A percentile compares a stretch with the other conserved stretches of the same genome.
Evolutionary conservation across 345 rosid species (phyloP).

Genomic region (Salix udensis): DNA sequence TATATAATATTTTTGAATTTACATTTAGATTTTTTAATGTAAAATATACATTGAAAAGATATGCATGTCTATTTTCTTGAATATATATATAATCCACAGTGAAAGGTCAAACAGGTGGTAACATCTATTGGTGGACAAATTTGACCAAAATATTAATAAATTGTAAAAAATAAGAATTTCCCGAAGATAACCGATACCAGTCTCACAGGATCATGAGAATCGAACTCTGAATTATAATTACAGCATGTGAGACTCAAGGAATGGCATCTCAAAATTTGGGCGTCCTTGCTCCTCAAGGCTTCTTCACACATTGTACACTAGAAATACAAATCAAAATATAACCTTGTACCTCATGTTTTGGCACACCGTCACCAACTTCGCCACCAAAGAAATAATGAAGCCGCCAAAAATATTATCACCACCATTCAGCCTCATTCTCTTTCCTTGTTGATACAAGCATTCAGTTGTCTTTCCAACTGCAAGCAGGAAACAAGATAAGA

Average conservation of each 20-base stretch:
- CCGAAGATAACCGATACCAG: too few relatives aligned
- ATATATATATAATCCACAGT: too few relatives aligned
- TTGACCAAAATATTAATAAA: too few relatives aligned
- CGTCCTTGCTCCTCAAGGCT: constrained; percentile 17
- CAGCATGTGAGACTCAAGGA: constrained; percentile 30
- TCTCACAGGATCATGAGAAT: too few relatives aligned
- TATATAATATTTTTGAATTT: too few relatives aligned
- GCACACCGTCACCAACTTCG: constrained; percentile 1
- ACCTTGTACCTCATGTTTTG: constrained; percentile 12
- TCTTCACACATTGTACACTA: constrained; percentile 33
- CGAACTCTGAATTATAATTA: constrained; percentile 19
- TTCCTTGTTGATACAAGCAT: constrained; percentile 36
- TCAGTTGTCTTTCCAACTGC: constrained; percentile 76
- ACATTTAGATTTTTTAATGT: too few relatives aligned
- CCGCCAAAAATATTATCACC: constrained; percentile 3
- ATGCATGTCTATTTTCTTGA: too few relatives aligned
- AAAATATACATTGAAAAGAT: too few relatives aligned
- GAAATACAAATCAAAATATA: constrained; percentile 21
- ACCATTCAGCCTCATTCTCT: constrained; percentile 17
- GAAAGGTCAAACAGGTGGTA: too few relatives aligned
- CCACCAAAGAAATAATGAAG: constrained; percentile 2
- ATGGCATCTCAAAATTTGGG: constrained; percentile 51
- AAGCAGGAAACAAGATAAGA: neutral
- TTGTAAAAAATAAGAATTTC: too few relatives aligned
- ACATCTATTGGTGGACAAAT: too few relatives aligned